Conservation (phyloP, 73 alveolate genomes). For the Paramecium biaurelia region DNA sequence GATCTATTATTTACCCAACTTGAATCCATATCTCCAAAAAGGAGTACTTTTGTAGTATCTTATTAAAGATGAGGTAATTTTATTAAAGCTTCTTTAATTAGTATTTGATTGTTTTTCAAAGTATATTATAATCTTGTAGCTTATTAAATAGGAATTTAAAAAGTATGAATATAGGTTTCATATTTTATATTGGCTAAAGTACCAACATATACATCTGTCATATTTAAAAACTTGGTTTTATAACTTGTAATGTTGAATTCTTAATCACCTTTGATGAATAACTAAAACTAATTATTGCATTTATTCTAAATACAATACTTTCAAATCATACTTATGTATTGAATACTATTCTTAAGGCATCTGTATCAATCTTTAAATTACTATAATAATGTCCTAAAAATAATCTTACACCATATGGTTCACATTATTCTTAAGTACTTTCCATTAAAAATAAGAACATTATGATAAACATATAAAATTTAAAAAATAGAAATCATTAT, state of each 20-base stretch:
- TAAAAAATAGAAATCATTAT: not conserved
- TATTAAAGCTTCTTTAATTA: not conserved
- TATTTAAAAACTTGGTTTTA: not conserved
- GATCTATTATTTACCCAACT: slow-evolving; percentile 15
- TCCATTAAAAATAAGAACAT: not conserved
- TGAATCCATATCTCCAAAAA: slow-evolving; percentile 54
- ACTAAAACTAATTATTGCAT: not conserved
- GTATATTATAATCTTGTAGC: not conserved
- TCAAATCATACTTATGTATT: not conserved
- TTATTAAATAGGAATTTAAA: not conserved
- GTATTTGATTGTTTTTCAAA: not conserved
- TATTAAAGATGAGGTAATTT: not conserved
- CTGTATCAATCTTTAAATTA: not conserved
- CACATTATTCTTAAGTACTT: not conserved
- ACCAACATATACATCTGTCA: not conserved
- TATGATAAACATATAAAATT: not conserved
- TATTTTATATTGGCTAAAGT: not conserved
- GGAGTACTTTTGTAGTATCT: not conserved
- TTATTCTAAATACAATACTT: not conserved
- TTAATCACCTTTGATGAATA: not conserved
- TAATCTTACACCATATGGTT: slow-evolving; percentile 28
- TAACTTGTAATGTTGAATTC: not conserved
- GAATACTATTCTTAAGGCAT: not conserved
- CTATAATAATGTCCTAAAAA: slow-evolving; percentile 26
- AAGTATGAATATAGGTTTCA: slow-evolving; percentile 25